Evolutionary conservation across 768 basidiomycete species (phyloP).

Genomic region (Suillus subluteus): DNA sequence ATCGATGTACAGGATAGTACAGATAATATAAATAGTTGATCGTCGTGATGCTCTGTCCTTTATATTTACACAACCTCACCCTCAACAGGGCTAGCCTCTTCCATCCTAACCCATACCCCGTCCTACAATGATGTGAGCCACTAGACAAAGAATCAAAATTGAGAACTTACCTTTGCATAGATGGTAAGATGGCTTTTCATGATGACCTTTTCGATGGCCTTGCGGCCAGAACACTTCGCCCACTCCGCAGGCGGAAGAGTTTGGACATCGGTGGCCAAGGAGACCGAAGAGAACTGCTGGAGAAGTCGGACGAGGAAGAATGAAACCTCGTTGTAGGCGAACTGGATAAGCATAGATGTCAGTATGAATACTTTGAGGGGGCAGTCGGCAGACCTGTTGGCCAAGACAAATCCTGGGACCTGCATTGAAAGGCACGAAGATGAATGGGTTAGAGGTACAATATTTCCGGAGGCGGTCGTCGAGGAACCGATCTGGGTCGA

Average conservation of each 20-base stretch:
- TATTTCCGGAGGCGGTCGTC: slow-evolving; percentile 62
- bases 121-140: slow-evolving; percentile 19
- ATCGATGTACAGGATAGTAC: background rate
- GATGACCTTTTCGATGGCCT: slow-evolving; percentile 50
- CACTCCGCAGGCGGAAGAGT: slow-evolving; percentile 50
- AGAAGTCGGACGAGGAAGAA: slow-evolving; percentile 65
- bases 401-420: slow-evolving; percentile 43
- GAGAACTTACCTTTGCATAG: slow-evolving; percentile 45
- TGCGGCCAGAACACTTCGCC: slow-evolving; percentile 36
- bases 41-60: background rate
- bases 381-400: slow-evolving; percentile 33
- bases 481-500: slow-evolving; percentile 71
- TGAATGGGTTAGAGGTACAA: slow-evolving; percentile 56
- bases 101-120: slow-evolving; percentile 33
- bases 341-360: slow-evolving; percentile 38
- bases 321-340: slow-evolving; percentile 68
- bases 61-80: slow-evolving; percentile 2
- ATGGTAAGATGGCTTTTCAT: slow-evolving; percentile 56
- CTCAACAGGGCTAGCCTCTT: slow-evolving; percentile 13
- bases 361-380: background rate
- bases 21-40: background rate
- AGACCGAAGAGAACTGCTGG: slow-evolving; percentile 53
- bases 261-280: slow-evolving; percentile 49
- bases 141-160: background rate
- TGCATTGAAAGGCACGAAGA: slow-evolving; percentile 47